phyloP scores from a whole-genome alignment of 352 stramenopile genomes.

The Elongisporangium anandrum region DNA sequence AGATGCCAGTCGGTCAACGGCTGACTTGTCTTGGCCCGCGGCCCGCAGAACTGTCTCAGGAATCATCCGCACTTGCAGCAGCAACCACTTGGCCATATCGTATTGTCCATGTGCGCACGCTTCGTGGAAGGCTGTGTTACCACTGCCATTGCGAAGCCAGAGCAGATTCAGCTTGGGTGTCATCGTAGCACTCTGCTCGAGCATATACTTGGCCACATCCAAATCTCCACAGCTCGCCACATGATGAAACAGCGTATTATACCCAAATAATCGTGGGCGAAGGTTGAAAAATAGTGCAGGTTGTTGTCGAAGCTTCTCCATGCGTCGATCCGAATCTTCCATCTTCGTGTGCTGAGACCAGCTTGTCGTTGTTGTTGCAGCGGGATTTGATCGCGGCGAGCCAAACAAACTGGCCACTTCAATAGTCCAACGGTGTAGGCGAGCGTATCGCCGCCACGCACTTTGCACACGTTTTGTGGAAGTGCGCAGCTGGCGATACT shows the following conservation, averaged over 20 bases:
- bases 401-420: conserved; percentile 54
- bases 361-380: conserved; percentile 8
- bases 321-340: conserved; percentile 64
- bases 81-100: conserved; percentile 68
- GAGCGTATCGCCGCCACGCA: conserved; percentile 32
- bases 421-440: conserved; percentile 28
- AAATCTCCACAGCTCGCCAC: conserved; percentile 60
- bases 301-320: conserved; percentile 40
- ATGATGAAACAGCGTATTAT: conserved; percentile 74
- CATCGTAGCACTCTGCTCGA: conserved; percentile 17
- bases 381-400: conserved; percentile 3
- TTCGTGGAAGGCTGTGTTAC: conserved; percentile 67
- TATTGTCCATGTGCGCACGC: conserved; percentile 58
- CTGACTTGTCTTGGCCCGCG: background rate
- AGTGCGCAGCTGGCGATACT: conserved; percentile 26
- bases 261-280: conserved; percentile 41
- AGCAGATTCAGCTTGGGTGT: conserved; percentile 24
- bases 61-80: conserved; percentile 13
- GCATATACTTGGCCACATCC: conserved; percentile 77
- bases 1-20: background rate
- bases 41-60: conserved; percentile 8
- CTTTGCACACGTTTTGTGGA: conserved; percentile 36
- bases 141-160: conserved; percentile 40
- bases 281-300: conserved; percentile 48
- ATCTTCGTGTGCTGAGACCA: conserved; percentile 56